These are phyloP conservation scores for Crithidia brevicula DNA, from an alignment of 208 protist species.

Conservation along the genomic window DNA sequence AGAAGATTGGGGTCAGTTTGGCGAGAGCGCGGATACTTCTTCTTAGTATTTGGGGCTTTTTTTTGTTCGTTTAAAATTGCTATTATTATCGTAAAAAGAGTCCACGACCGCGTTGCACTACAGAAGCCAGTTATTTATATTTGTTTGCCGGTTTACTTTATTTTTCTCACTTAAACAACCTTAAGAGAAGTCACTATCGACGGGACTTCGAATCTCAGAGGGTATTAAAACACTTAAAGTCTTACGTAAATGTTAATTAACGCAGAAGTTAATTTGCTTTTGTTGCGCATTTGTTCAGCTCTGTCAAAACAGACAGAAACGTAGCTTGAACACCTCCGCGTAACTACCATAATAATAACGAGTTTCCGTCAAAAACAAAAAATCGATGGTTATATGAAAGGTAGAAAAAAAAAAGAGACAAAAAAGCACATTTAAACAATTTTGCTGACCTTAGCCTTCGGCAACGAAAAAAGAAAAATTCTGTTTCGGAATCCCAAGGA, in stretches of 20 bases:
- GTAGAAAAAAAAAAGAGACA: constrained; percentile 5
- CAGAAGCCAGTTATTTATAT: too few relatives aligned
- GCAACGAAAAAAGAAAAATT: constrained; percentile 6
- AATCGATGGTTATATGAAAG: constrained; percentile 4
- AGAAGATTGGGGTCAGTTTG: too few relatives aligned
- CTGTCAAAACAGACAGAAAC: constrained; percentile 4
- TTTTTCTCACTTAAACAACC: constrained; percentile 12
- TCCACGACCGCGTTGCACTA: neutral
- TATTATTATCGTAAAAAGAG: too few relatives aligned
- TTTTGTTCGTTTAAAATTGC: too few relatives aligned
- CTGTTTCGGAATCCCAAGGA: neutral
- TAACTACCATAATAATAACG: too few relatives aligned
- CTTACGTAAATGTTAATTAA: constrained; percentile 7
- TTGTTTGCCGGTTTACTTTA: too few relatives aligned
- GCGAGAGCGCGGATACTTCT: too few relatives aligned
- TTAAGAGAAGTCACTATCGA: constrained; percentile 17
- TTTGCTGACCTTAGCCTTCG: too few relatives aligned
- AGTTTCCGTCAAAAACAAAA: too few relatives aligned
- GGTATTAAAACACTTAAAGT: constrained; percentile 14
- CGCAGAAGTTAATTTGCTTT: neutral
- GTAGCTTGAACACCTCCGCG: neutral
- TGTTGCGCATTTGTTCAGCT: neutral
- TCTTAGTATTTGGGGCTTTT: too few relatives aligned
- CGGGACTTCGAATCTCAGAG: constrained; percentile 10
- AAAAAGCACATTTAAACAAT: too few relatives aligned